phyloP scores from a whole-genome alignment of 352 stramenopile species.

The Phytophthora rubi region DNA sequence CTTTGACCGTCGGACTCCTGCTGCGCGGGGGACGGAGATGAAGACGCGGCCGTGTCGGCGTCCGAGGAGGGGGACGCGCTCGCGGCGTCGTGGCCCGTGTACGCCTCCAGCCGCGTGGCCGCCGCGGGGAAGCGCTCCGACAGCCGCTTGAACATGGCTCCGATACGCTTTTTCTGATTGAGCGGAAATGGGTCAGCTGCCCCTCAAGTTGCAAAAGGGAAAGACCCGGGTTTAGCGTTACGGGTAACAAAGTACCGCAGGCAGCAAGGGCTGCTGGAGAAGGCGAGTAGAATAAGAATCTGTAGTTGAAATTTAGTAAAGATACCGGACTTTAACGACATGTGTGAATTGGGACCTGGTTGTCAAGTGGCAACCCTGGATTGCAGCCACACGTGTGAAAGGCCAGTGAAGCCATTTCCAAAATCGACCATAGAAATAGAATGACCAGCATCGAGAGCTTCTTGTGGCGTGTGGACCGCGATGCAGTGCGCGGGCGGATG shows the following conservation, averaged over 20 bases:
- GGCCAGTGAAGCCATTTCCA: conserved; percentile 22
- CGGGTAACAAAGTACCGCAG: no score
- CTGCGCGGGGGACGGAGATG: conserved; percentile 9
- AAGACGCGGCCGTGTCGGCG: conserved; percentile 20
- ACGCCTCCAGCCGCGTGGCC: conserved; percentile 71
- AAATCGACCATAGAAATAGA: no score
- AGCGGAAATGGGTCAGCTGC: not conserved
- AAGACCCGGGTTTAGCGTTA: no score
- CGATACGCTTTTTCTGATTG: not conserved
- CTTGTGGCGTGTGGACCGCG: conserved; percentile 42
- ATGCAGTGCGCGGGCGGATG: conserved; percentile 36
- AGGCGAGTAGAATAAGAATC: no score
- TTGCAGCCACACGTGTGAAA: not conserved
- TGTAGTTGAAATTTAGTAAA: no score
- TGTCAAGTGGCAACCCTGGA: not conserved
- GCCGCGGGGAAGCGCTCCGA: conserved; percentile 77
- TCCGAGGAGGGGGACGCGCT: conserved; percentile 31
- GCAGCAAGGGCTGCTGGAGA: no score
- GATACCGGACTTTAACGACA: not conserved
- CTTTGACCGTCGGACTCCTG: conserved; percentile 6
- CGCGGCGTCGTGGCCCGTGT: conserved; percentile 37
- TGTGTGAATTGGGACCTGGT: not conserved
- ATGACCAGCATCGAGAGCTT: conserved; percentile 12
- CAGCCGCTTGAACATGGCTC: conserved; percentile 79
- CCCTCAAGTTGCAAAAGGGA: not conserved